Percentiles rank a stretch among this genome's conserved stretches.
These are phyloP conservation scores for Alisma plantagoaquatica DNA, from an alignment of 106 monocot genomes.

Conservation along the genomic window DNA sequence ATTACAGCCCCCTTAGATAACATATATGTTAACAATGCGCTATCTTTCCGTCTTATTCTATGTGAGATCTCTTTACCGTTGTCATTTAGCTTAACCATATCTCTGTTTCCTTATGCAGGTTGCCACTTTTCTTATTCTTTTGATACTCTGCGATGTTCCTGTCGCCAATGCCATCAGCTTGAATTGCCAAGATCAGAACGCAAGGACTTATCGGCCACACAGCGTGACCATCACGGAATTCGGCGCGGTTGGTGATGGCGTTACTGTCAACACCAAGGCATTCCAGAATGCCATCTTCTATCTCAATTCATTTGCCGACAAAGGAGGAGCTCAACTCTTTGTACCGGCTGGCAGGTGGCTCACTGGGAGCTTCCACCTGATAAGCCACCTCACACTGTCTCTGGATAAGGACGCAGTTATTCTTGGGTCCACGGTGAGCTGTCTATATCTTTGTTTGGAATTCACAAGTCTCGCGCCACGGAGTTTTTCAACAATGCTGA, in stretches of 20 bases:
- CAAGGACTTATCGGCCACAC: conserved; percentile 28
- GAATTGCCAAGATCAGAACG: conserved; percentile 12
- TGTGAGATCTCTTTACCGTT: background rate
- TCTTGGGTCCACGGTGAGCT: conserved; percentile 53
- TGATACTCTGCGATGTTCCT: conserved; percentile 2
- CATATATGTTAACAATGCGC: background rate
- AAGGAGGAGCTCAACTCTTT: conserved; percentile 68
- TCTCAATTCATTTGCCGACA: conserved; percentile 48
- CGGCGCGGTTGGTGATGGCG: conserved; percentile 62
- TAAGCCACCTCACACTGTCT: conserved; percentile 54
- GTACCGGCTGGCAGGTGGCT: conserved; percentile 60
- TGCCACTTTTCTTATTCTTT: conserved; percentile 16
- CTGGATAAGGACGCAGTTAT: conserved; percentile 58
- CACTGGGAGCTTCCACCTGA: conserved; percentile 60
- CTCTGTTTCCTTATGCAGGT: conserved; percentile 22
- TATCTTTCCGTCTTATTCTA: background rate
- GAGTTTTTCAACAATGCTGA: background rate
- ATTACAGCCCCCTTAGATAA: background rate
- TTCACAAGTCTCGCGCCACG: background rate
- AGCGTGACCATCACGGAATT: conserved; percentile 58
- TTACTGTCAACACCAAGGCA: conserved; percentile 60
- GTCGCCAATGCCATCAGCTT: conserved; percentile 10
- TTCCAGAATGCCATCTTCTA: conserved; percentile 70
- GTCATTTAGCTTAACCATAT: background rate
- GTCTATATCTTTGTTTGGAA: too few relatives aligned